Conservation (phyloP, 345 rosid species). For the Lagerstroemia speciosa region DNA sequence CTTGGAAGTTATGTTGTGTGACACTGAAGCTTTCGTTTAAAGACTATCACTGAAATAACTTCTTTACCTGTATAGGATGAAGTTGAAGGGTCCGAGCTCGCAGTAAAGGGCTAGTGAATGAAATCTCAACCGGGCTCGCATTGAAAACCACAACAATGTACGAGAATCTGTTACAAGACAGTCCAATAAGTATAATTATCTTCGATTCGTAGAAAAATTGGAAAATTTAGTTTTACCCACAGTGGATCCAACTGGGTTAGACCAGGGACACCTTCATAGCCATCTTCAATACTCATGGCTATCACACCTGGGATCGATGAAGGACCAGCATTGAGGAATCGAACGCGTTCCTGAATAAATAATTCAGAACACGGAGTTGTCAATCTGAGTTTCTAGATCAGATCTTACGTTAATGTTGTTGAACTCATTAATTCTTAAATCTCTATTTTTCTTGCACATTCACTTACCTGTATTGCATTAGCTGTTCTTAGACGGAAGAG, state of each 20-base stretch:
- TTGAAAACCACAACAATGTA: conserved; percentile 64
- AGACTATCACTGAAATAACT: background rate
- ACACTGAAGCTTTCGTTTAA: too few species aligned
- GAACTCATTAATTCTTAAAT: background rate
- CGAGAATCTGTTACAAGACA: conserved; percentile 42
- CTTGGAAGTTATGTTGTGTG: background rate
- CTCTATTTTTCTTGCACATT: background rate
- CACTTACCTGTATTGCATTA: conserved; percentile 70
- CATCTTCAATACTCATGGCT: conserved; percentile 88
- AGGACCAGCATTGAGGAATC: conserved; percentile 69
- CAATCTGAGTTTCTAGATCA: background rate
- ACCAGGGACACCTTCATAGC: conserved; percentile 45
- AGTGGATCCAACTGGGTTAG: conserved; percentile 58
- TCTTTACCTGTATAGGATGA: conserved; percentile 70
- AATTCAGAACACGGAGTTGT: background rate
- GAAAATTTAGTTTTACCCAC: conserved; percentile 31
- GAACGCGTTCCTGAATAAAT: conserved; percentile 46
- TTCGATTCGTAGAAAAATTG: background rate
- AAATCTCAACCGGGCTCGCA: conserved; percentile 48
- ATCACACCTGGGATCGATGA: conserved; percentile 67
- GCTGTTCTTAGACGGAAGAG: conserved; percentile 75
- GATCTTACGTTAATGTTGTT: background rate
- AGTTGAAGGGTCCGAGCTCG: conserved; percentile 43
- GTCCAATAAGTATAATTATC: conserved; percentile 7
- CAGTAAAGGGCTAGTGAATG: conserved; percentile 35